phyloP scores from a whole-genome alignment of 2,329 filamentous ascomycete species.

The Cladosporium phlei region DNA sequence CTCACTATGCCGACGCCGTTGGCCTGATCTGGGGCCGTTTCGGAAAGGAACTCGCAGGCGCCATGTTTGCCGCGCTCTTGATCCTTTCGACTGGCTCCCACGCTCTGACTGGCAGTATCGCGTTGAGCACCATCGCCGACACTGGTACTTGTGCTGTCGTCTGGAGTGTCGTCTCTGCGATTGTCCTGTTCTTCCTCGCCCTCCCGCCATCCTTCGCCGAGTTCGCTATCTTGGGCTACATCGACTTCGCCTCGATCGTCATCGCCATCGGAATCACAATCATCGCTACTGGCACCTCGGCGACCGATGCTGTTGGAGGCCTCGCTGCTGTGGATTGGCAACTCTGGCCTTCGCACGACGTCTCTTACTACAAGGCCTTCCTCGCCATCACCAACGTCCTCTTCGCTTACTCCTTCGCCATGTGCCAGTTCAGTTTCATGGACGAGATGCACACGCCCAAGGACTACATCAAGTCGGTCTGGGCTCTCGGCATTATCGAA shows the following conservation, averaged over 20 bases:
- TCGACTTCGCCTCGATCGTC: conserved; percentile 35
- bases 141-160: conserved; percentile 36
- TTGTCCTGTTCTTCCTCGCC: conserved; percentile 34
- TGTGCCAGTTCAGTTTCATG: conserved; percentile 64
- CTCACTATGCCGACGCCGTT: conserved; percentile 44
- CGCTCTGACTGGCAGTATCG: conserved; percentile 43
- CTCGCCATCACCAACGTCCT: conserved; percentile 67
- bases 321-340: conserved; percentile 31
- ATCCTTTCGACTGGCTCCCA: conserved; percentile 43
- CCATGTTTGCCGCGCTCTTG: conserved; percentile 42
- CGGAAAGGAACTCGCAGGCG: conserved; percentile 40
- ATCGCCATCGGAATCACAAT: conserved; percentile 33
- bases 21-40: conserved; percentile 39
- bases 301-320: conserved; percentile 26
- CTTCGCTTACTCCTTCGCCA: conserved; percentile 55
- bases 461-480: conserved; percentile 56
- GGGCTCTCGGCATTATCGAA: conserved; percentile 61
- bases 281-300: conserved; percentile 31
- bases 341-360: conserved; percentile 31
- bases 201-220: conserved; percentile 34
- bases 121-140: conserved; percentile 39
- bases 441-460: conserved; percentile 61
- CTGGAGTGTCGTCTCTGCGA: conserved; percentile 40
- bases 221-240: conserved; percentile 33
- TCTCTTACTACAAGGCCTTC: conserved; percentile 53